Evolutionary conservation across 306 rosid species (phyloP).

Genomic region (Trifolium dubium): DNA sequence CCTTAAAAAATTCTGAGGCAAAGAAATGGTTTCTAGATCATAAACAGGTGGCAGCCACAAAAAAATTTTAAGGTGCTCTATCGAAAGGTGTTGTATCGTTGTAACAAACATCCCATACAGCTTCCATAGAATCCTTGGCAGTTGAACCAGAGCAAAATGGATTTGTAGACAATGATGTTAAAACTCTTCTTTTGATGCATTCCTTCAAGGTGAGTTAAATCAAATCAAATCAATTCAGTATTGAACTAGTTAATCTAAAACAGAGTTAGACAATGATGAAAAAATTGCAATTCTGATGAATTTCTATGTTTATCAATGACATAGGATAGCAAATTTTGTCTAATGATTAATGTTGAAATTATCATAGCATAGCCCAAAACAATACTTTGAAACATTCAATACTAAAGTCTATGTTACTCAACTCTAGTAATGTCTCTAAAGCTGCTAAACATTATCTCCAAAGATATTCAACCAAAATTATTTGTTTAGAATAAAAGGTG

Average conservation of each 20-base stretch:
- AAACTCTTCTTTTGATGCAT: conserved; percentile 81
- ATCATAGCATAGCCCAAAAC: not conserved
- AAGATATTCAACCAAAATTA: conserved; percentile 24
- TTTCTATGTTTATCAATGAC: too few relatives aligned
- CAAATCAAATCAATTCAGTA: conserved; percentile 10
- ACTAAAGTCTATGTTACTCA: conserved; percentile 10
- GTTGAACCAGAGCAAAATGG: conserved; percentile 67
- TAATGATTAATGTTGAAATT: not conserved
- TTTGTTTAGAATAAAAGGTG: not conserved
- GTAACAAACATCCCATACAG: conserved; percentile 90
- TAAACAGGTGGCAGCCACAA: not conserved
- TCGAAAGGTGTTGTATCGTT: conserved; percentile 85
- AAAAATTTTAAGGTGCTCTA: conserved; percentile 64
- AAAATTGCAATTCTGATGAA: too few relatives aligned
- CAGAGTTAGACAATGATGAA: too few relatives aligned
- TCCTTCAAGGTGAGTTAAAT: conserved; percentile 62
- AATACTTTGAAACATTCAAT: not conserved
- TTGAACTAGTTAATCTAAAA: not conserved
- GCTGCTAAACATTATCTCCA: not conserved
- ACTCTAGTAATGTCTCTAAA: not conserved
- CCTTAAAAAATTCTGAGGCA: conserved; percentile 12
- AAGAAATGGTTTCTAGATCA: conserved; percentile 31
- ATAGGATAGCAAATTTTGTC: too few relatives aligned
- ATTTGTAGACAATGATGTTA: conserved; percentile 63
- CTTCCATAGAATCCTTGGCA: conserved; percentile 86